A percentile compares a stretch with the other conserved stretches of the same genome.
These are phyloP conservation scores for Globisporangium alternatum DNA, from an alignment of 352 stramenopile genomes.

Conservation along the genomic window DNA sequence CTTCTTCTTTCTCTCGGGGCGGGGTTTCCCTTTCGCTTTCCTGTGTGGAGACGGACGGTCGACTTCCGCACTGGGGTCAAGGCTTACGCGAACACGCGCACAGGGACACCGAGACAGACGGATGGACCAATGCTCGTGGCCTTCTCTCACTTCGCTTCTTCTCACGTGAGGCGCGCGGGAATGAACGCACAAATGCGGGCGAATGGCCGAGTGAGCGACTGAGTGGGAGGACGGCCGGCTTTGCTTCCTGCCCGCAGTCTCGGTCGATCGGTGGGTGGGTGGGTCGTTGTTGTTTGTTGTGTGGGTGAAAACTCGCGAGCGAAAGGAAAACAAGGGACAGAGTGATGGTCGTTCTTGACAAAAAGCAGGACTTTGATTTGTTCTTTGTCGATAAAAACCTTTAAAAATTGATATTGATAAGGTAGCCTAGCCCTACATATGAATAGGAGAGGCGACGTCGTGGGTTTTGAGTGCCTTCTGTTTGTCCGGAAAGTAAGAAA, in stretches of 20 bases:
- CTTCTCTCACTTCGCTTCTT: not conserved
- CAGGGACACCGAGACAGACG: not conserved
- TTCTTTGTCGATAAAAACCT: not conserved
- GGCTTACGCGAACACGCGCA: not conserved
- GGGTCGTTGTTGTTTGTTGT: not conserved
- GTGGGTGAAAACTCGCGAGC: slow-evolving; percentile 6
- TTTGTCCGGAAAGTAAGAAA: not conserved
- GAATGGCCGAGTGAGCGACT: slow-evolving; percentile 2
- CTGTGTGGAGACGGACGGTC: not conserved
- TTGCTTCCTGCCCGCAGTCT: slow-evolving; percentile 1
- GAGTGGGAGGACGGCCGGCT: slow-evolving; percentile 4
- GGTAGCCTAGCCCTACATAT: not conserved
- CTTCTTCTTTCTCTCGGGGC: not conserved
- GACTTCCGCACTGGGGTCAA: too few species aligned
- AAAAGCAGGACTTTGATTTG: slow-evolving; percentile 7
- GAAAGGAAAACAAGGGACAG: slow-evolving; percentile 7
- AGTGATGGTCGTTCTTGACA: slow-evolving; percentile 12
- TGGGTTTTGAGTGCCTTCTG: not conserved
- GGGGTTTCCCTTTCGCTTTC: not conserved
- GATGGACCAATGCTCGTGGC: not conserved
- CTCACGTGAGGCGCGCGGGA: not conserved
- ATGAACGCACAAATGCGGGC: not conserved
- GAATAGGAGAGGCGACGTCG: not conserved
- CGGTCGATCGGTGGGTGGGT: not conserved
- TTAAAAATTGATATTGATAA: not conserved